Evolutionary conservation across 1,139 yeast genomes (phyloP), one percentile per base, ranked within the genome.

Genomic region (Geotrichum bryndzae): DNA sequence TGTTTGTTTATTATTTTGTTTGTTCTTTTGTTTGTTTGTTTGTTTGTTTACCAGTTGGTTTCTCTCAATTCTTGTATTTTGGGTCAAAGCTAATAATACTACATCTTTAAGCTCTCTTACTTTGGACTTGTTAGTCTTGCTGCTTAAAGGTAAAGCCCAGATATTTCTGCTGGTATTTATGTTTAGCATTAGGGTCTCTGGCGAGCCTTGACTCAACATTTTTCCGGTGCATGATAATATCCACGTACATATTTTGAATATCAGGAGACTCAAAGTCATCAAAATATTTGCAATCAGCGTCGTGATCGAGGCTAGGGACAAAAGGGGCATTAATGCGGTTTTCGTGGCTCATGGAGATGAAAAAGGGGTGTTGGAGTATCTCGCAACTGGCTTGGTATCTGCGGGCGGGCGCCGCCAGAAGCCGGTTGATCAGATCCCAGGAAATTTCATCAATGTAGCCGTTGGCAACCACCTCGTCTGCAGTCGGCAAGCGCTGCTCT

Each of bases 201-300:
- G 60, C 64, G 5, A 59, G 25, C 25, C 51, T 53, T 18, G 46
- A 18, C 51, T 59, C 63, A 22, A 58, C 56, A 8, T 57, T 52
- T 51, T 56, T 53, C 5, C 65, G 61, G 38, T 63, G 65, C 57
- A 56, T 31, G 13, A 63, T 58, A 46, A 63, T 58, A 29, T 63
- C 65, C 29, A 56, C 57, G 33, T 63, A 63, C 59, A 63, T 52
- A 46, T 60, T 51, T 29, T 63, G 63, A 29, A 58, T 58, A 5
- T 60, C 65, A 2, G 61, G 62, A n/a, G 65, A 63, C 5, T 58
- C 54, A 56, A 63, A 63, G 55, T 63, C 65, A 51, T 63, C 65
- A 63, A 63, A 63, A 35, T 63, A 63, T 45, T 58, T 60, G 58
- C 55, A 35, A 51, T 63, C 65, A 5, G 53, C 57, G 10, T 63